phyloP scores from a whole-genome alignment of 345 rosid species.

The Heritiera fomes region DNA sequence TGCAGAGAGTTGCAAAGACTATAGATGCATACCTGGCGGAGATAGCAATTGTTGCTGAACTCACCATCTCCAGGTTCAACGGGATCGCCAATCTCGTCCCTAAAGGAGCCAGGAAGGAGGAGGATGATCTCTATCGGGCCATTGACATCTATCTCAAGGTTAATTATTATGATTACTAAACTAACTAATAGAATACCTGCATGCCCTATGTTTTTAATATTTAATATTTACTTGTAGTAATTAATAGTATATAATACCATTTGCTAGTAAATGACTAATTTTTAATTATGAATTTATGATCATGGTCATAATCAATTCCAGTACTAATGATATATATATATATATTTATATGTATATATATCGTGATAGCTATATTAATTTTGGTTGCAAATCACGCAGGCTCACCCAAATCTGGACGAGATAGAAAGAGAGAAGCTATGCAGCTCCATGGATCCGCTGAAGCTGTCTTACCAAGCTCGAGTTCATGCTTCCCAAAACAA shows the following conservation, averaged over 20 bases:
- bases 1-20: conserved; percentile 69
- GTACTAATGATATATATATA: too few species aligned
- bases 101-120: conserved; percentile 66
- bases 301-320: neutral
- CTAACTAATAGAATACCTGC: neutral
- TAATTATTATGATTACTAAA: neutral
- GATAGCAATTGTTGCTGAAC: conserved; percentile 59
- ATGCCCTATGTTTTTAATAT: neutral
- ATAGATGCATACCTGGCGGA: conserved; percentile 79
- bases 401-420: conserved; percentile 87
- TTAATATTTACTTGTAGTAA: too few species aligned
- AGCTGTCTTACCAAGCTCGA: conserved; percentile 85
- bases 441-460: conserved; percentile 85
- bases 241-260: too few species aligned
- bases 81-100: conserved; percentile 78
- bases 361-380: too few species aligned
- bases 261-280: neutral
- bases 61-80: conserved; percentile 79
- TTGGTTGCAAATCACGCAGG: conserved; percentile 29
- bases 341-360: too few species aligned
- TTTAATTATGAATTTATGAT: neutral
- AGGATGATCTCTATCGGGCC: conserved; percentile 89
- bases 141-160: conserved; percentile 88
- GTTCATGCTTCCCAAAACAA: conserved; percentile 98
- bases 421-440: conserved; percentile 88